Base-by-base conservation (phyloP, 2,329 filamentous ascomycete species). In the Venturia carpophila region DNA sequence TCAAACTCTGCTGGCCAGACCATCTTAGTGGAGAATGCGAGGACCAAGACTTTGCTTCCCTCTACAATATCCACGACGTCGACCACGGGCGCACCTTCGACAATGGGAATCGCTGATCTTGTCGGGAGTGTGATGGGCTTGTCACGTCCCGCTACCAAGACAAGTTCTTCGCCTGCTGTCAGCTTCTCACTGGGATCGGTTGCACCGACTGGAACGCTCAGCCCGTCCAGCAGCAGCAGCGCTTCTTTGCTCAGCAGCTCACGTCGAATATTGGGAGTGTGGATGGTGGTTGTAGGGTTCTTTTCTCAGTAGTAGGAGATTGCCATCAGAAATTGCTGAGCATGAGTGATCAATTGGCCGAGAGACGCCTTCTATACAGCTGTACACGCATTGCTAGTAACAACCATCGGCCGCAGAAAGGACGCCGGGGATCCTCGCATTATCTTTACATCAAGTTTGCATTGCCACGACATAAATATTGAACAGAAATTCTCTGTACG, bases 81-180 rank as follows among this genome's bases (percentile, higher is more conserved):
- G 30, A 19, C 27, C 27, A 11, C 19, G 17, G 19, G 27, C 30
- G 30, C 17, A 37, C 5, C 27, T 34, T 37, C 52, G 19, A 37
- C 52, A 1, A 10, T 39, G 30, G 52, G 52, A 7, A 58, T 58
- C 19, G 52, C 27, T 19, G 52, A 58, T 34, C 15, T 58, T 34
- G n/a, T 58, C 19, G 52, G 52, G 17, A 58, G 52, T 37, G 52
- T 58, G 19, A 58, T 58, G 52, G 52, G 52, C 17, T 17, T 58
- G 17, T 58, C 52, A 34, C 19, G n/a, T 58, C 13, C 52, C 37
- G 52, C 52, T 19, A n/a, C 52, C 2, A n/a, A 19, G 52, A 21
- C 30, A 21, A n/a, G 15, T 2, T 34, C 15, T 5, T 3, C 30
- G 52, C 13, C 27, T 37, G 15, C 15, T 37, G 19, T 37, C 2